These are phyloP conservation scores for Trichothecium sympodiale DNA, from an alignment of 2,329 filamentous ascomycete species.

Conservation along the genomic window DNA sequence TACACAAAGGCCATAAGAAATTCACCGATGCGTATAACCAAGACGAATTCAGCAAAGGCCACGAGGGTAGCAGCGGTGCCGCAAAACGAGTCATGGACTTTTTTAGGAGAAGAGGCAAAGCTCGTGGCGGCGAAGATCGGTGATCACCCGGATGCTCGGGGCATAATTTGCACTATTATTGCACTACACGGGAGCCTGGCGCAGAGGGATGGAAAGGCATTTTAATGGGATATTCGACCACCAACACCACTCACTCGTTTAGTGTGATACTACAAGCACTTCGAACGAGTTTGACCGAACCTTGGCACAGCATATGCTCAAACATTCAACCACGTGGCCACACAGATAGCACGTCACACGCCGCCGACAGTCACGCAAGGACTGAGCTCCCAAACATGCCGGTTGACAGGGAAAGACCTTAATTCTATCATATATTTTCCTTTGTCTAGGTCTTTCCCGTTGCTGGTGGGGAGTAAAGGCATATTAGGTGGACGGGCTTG, in stretches of 20 bases:
- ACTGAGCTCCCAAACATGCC: too few relatives aligned
- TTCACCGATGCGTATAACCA: conserved; percentile 87
- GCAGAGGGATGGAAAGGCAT: background rate
- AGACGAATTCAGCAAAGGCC: conserved; percentile 44
- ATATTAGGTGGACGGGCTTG: too few relatives aligned
- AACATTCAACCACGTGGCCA: too few relatives aligned
- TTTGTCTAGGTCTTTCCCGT: background rate
- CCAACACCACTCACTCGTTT: too few relatives aligned
- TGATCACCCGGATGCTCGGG: conserved; percentile 13
- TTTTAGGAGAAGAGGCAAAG: conserved; percentile 78
- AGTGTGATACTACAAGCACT: too few relatives aligned
- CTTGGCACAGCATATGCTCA: too few relatives aligned
- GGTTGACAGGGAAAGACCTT: too few relatives aligned
- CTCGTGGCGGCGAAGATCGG: conserved; percentile 49
- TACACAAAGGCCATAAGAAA: conserved; percentile 79
- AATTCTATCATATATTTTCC: too few relatives aligned
- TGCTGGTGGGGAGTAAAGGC: background rate
- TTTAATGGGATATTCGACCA: background rate
- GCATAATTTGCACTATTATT: background rate
- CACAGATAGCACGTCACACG: too few relatives aligned
- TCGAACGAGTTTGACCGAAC: too few relatives aligned
- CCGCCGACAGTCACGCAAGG: too few relatives aligned
- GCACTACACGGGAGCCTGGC: too few relatives aligned
- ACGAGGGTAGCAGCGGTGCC: conserved; percentile 75
- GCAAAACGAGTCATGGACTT: conserved; percentile 97